These are phyloP conservation scores for Aegilops bicornis DNA, from an alignment of 176 grass and related monocot species.

Conservation along the genomic window DNA sequence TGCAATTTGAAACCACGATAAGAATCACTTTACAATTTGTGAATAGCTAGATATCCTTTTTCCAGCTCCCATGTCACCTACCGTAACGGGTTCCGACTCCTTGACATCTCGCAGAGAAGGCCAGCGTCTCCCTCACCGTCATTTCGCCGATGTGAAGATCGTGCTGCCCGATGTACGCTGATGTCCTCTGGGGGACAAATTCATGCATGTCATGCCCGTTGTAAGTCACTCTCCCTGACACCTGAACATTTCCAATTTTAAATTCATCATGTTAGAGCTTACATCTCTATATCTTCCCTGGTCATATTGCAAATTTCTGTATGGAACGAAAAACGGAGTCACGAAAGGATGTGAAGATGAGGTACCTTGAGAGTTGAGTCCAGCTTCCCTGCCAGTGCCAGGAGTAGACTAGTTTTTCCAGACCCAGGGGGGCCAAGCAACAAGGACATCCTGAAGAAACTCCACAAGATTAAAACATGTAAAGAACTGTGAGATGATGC, in stretches of 20 bases:
- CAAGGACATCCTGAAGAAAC: conserved; percentile 73
- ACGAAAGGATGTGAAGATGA: not conserved
- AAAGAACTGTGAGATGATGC: not conserved
- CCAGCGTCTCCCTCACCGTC: conserved; percentile 85
- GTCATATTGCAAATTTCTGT: not conserved
- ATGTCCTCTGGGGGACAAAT: conserved; percentile 85
- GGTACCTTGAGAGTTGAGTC: conserved; percentile 67
- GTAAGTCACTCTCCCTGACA: conserved; percentile 74
- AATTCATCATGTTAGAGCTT: conserved; percentile 3
- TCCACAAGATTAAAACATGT: not conserved
- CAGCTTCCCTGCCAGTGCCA: conserved; percentile 88
- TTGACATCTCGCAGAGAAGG: conserved; percentile 84
- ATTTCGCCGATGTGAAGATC: conserved; percentile 86
- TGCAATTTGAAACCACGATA: conserved; percentile 29
- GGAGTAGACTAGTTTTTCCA: conserved; percentile 80
- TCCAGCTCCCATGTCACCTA: conserved; percentile 11
- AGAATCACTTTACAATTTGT: conserved; percentile 9
- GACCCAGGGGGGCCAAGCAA: conserved; percentile 91
- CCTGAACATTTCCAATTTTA: conserved; percentile 42
- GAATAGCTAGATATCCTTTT: not conserved
- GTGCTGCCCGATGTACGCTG: conserved; percentile 84
- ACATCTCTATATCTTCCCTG: not conserved
- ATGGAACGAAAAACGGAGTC: not conserved
- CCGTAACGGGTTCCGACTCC: conserved; percentile 95
- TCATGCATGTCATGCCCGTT: conserved; percentile 94